A percentile compares a stretch with the other conserved stretches of the same genome.
These are phyloP conservation scores for Colletotrichum liriopes DNA, from an alignment of 2,329 filamentous ascomycete species.

Conservation along the genomic window DNA sequence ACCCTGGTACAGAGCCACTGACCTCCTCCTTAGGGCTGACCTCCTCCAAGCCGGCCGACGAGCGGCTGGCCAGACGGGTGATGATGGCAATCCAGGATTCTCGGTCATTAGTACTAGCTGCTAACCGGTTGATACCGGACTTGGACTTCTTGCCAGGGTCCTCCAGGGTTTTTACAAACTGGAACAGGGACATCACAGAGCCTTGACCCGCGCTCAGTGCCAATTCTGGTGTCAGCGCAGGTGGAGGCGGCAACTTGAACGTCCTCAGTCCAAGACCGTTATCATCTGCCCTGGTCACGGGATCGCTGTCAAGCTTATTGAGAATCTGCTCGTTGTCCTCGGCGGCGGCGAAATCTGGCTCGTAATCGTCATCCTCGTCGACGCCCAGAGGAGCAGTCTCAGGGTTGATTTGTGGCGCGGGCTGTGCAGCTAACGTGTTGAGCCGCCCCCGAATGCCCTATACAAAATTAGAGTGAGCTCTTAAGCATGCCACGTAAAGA, in stretches of 20 bases:
- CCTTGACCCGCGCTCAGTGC: constrained; percentile 82
- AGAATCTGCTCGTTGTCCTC: constrained; percentile 85
- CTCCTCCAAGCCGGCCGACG: constrained; percentile 79
- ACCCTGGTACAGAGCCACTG: constrained; percentile 51
- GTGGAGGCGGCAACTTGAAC: constrained; percentile 85
- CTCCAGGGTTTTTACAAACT: constrained; percentile 81
- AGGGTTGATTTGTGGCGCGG: constrained; percentile 66
- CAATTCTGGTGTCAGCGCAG: constrained; percentile 79
- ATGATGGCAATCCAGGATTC: constrained; percentile 95
- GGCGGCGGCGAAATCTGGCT: constrained; percentile 85
- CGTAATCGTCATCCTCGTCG: constrained; percentile 86
- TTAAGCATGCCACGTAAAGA: constrained; percentile 46
- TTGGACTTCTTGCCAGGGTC: constrained; percentile 75
- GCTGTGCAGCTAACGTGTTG: constrained; percentile 60
- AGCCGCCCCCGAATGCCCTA: constrained; percentile 69
- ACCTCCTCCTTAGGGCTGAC: constrained; percentile 71
- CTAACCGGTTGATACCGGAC: constrained; percentile 85
- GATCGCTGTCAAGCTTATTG: constrained; percentile 79
- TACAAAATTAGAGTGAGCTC: constrained; percentile 35
- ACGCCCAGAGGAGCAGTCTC: constrained; percentile 75
- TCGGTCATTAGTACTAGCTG: constrained; percentile 85
- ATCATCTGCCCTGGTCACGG: constrained; percentile 62
- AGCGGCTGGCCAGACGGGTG: constrained; percentile 86
- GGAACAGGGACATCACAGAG: constrained; percentile 83
- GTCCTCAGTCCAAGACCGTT: constrained; percentile 78